Base-by-base conservation (phyloP, 2,329 filamentous ascomycete species). In the Xylaria sp. region DNA sequence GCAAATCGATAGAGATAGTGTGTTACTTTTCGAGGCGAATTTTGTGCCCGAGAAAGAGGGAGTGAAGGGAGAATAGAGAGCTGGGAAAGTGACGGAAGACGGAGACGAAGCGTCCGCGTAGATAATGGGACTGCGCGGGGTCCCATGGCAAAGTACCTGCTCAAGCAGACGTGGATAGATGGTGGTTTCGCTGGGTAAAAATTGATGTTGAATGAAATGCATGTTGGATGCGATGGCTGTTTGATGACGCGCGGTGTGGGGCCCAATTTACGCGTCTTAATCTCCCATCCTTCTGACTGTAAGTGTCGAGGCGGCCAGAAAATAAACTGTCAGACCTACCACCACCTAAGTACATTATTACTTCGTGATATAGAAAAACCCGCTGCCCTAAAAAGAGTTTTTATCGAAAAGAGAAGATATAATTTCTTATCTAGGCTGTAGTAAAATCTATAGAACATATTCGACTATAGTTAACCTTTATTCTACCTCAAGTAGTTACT, bases 81-180 rank as follows among this genome's bases (percentile, higher is more conserved):
- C 47, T 60, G 55, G 35, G 47, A 48, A 54, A 65, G 25, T 57
- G 63, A 60, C 55, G 25, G 55, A 47, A 60, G 63, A 54, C n/a
- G 55, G 63, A 54, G 55, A 65, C 35, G 55, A 60, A 65, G 63
- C 55, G 63, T 60, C 63, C 48, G 55, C 55, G 63, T 35, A 65
- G 55, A 65, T 54, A 60, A 65, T 60, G 55, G 48, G 55, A 65
- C 47, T 60, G 55, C 55, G 16, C 47, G 55, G 47, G 37, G 27
- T 60, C 63, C 63, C 64, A 66, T 66, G 50, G 64, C 51, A 50
- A 51, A 66, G 27, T 66, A 66, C 50, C 25, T 62, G 32, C 50
- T 62, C 27, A 62, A 58, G 51, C 8, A 62, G 55, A 59, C 47
- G 44, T 53, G 40, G 62, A 65, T 62, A 35, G 48, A 44, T 60